Percentiles rank a stretch among this genome's conserved stretches.
phyloP scores from a whole-genome alignment of 192 early-diverging fungal genomes.

The Coemansia reversa region DNA sequence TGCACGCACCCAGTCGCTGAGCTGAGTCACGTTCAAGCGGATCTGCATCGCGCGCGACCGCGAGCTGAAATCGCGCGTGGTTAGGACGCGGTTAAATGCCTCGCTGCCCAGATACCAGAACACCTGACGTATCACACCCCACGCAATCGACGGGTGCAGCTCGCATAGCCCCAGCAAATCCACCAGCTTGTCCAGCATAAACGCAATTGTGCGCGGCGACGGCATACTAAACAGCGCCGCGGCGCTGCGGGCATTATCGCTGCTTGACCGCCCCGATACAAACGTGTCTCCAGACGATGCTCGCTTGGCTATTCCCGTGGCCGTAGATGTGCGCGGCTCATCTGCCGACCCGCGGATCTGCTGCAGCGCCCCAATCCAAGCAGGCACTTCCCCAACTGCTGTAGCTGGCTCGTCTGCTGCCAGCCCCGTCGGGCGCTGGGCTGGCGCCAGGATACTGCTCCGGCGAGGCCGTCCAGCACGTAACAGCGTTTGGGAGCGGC shows the following conservation, averaged over 20 bases:
- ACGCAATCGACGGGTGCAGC: constrained; percentile 72
- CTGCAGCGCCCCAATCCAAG: constrained; percentile 40
- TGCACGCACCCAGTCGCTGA: constrained; percentile 84
- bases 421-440: not conserved
- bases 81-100: constrained; percentile 85
- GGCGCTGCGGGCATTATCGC: constrained; percentile 20
- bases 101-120: constrained; percentile 75
- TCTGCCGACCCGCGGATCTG: constrained; percentile 7
- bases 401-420: constrained; percentile 20
- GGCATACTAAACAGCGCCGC: constrained; percentile 27
- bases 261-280: constrained; percentile 39
- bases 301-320: constrained; percentile 14
- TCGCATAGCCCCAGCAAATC: constrained; percentile 69
- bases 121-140: constrained; percentile 72
- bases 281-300: constrained; percentile 51
- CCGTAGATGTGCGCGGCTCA: constrained; percentile 4
- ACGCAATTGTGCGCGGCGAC: constrained; percentile 70
- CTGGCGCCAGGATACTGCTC: constrained; percentile 29
- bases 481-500: constrained; percentile 42
- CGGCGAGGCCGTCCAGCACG: constrained; percentile 36
- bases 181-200: constrained; percentile 67
- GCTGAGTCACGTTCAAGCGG: constrained; percentile 73
- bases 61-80: constrained; percentile 68
- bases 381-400: constrained; percentile 31
- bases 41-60: constrained; percentile 82